Evolutionary conservation across 2,329 filamentous ascomycete genomes (phyloP).

Genomic region (Lecanicillium sp.): DNA sequence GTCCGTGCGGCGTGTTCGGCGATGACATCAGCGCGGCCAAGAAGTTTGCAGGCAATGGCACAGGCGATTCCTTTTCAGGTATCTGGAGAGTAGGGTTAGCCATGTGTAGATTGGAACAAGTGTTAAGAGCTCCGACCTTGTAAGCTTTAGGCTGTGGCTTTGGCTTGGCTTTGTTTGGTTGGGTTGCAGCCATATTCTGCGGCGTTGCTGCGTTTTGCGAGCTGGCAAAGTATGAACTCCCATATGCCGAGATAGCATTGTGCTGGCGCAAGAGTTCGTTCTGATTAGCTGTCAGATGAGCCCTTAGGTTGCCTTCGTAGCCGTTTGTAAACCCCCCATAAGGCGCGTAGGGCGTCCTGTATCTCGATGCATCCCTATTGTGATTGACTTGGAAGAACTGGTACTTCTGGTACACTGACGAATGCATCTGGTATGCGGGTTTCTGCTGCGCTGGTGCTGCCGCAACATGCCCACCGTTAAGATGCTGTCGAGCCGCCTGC

Average conservation of each 20-base stretch:
- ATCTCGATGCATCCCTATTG: slow-evolving; percentile 48
- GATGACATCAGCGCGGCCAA: slow-evolving; percentile 30
- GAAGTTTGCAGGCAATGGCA: slow-evolving; percentile 34
- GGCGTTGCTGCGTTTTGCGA: background rate
- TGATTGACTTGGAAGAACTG: slow-evolving; percentile 52
- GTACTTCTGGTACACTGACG: slow-evolving; percentile 43
- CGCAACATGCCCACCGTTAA: too few relatives aligned
- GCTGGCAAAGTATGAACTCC: background rate
- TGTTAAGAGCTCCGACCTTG: slow-evolving; percentile 16
- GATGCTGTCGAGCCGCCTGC: slow-evolving; percentile 11
- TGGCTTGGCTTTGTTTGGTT: slow-evolving; percentile 16
- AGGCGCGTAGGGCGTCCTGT: slow-evolving; percentile 50
- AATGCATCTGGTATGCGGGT: slow-evolving; percentile 24
- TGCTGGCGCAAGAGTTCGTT: slow-evolving; percentile 15
- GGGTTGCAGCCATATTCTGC: slow-evolving; percentile 11
- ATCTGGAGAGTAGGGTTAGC: slow-evolving; percentile 21
- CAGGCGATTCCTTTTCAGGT: slow-evolving; percentile 33
- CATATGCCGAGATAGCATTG: background rate
- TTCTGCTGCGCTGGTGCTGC: slow-evolving; percentile 12
- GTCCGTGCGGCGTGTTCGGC: slow-evolving; percentile 11
- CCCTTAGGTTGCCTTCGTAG: slow-evolving; percentile 44
- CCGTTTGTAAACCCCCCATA: slow-evolving; percentile 53
- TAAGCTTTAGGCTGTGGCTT: slow-evolving; percentile 18
- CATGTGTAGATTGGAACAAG: slow-evolving; percentile 10
- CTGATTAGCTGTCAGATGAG: slow-evolving; percentile 31